These are phyloP conservation scores for Oryza brachyantha DNA, from an alignment of 176 grass and related monocot genomes.

Conservation along the genomic window DNA sequence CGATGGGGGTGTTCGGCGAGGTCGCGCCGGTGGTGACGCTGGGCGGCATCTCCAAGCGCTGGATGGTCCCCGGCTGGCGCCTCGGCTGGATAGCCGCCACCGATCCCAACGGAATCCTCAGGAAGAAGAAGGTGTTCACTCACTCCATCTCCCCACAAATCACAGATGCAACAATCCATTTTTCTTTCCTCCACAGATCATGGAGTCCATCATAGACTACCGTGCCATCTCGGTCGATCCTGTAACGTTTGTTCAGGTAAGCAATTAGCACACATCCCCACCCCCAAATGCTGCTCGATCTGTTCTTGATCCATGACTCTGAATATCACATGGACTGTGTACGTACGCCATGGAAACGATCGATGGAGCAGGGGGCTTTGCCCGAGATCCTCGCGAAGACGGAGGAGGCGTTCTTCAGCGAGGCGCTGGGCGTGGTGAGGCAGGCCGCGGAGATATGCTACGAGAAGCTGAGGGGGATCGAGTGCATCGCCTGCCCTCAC, in stretches of 20 bases:
- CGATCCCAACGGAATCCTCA: slow-evolving; percentile 62
- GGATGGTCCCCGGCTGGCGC: slow-evolving; percentile 81
- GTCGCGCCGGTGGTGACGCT: slow-evolving; percentile 67
- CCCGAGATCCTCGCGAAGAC: slow-evolving; percentile 64
- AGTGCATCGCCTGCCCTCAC: slow-evolving; percentile 56
- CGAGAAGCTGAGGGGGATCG: slow-evolving; percentile 43
- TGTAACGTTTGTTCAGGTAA: slow-evolving; percentile 67
- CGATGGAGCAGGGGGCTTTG: slow-evolving; percentile 45
- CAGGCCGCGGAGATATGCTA: slow-evolving; percentile 61
- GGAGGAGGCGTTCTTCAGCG: slow-evolving; percentile 61
- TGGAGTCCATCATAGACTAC: slow-evolving; percentile 34
- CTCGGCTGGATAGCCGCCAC: slow-evolving; percentile 72
- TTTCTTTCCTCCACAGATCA: slow-evolving; percentile 28
- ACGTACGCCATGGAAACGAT: background rate
- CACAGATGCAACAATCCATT: too few species aligned
- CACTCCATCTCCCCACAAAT: too few species aligned
- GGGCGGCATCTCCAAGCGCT: slow-evolving; percentile 79
- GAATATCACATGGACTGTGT: background rate
- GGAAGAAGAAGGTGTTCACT: slow-evolving; percentile 63
- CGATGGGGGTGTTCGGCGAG: slow-evolving; percentile 60
- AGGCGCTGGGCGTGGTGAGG: slow-evolving; percentile 29
- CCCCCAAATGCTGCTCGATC: background rate
- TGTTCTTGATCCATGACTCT: background rate
- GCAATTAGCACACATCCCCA: too few species aligned
- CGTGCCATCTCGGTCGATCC: slow-evolving; percentile 66